phyloP scores from a whole-genome alignment of 768 basidiomycete genomes.

The Cyclocybe aegerita region DNA sequence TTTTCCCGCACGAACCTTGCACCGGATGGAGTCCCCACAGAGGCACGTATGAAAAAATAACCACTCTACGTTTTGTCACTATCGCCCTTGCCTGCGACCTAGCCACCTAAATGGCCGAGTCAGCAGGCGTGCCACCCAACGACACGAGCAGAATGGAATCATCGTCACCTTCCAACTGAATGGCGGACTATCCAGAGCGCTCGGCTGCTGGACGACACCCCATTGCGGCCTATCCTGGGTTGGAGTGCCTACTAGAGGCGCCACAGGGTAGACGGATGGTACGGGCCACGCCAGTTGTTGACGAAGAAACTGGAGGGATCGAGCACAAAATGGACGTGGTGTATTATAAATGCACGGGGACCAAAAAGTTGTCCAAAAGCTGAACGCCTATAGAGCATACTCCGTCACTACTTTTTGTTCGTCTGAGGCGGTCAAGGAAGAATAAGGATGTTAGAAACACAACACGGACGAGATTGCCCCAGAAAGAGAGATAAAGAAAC shows the following conservation, averaged over 20 bases:
- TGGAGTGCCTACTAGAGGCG: slow-evolving; percentile 13
- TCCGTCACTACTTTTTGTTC: slow-evolving; percentile 2
- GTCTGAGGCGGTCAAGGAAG: neutral
- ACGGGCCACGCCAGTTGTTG: neutral
- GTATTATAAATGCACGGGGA: neutral
- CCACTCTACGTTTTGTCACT: slow-evolving; percentile 49
- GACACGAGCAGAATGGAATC: slow-evolving; percentile 10
- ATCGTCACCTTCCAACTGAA: slow-evolving; percentile 3
- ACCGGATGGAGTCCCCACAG: slow-evolving; percentile 82
- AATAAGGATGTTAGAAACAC: slow-evolving; percentile 1
- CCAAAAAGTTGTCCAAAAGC: neutral
- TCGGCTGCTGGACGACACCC: slow-evolving; percentile 12
- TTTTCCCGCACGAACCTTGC: slow-evolving; percentile 73
- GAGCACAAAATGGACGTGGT: neutral
- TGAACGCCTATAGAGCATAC: neutral
- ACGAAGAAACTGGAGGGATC: neutral
- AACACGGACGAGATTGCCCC: neutral
- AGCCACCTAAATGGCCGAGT: neutral
- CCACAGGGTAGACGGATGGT: slow-evolving; percentile 14
- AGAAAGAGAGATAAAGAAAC: neutral
- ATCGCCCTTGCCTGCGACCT: slow-evolving; percentile 18
- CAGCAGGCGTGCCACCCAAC: slow-evolving; percentile 6
- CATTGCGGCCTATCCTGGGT: slow-evolving; percentile 21
- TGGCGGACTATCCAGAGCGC: slow-evolving; percentile 15
- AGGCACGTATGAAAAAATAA: slow-evolving; percentile 45